Conservation (phyloP, 257 asterid genomes). For the Capsicum chinense region DNA sequence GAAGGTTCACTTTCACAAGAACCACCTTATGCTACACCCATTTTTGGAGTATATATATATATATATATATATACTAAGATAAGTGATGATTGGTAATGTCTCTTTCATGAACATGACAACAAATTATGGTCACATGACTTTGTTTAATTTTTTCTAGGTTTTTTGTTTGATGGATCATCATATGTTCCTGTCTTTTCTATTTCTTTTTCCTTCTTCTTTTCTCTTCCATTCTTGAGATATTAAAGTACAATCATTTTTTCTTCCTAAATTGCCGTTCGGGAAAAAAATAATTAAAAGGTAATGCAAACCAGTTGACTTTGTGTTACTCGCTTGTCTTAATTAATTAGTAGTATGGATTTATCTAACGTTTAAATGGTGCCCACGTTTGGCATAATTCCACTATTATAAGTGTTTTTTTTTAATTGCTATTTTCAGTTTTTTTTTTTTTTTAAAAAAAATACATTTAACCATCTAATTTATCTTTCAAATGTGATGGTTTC, state of each 20-base stretch:
- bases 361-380: not conserved
- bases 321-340: not conserved
- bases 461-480: not conserved
- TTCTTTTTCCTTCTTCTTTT: not conserved
- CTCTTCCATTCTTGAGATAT: not conserved
- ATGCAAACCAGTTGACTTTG: not conserved
- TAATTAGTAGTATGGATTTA: not conserved
- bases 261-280: not conserved
- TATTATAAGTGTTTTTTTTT: not conserved
- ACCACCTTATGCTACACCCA: no score
- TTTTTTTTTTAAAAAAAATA: not conserved
- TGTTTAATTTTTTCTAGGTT: not conserved
- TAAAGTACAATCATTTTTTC: constrained; percentile 7
- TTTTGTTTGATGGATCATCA: not conserved
- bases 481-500: not conserved
- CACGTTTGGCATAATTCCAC: not conserved
- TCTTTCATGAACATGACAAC: constrained; percentile 7
- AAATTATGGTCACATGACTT: constrained; percentile 21
- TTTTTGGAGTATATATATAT: not conserved
- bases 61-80: not conserved
- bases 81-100: constrained; percentile 13
- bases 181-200: not conserved
- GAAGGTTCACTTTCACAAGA: not conserved
- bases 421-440: not conserved
- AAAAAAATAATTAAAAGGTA: not conserved